phyloP scores from a whole-genome alignment of 176 grass and related monocot species.

The Cenchrus purpureus region DNA sequence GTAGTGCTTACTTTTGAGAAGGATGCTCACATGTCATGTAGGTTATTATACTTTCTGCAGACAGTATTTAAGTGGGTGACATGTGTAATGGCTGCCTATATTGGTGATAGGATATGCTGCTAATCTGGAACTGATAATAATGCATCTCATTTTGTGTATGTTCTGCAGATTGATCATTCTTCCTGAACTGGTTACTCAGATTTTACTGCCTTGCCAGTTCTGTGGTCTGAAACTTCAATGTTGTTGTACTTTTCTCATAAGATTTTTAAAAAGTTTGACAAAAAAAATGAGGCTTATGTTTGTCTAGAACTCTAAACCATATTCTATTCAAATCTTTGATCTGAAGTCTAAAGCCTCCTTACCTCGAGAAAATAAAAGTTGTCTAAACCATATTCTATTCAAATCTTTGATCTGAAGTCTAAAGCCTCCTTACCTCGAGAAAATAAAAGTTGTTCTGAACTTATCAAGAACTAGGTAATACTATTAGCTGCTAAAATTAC shows the following conservation, averaged over 20 bases:
- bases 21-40: constrained; percentile 38
- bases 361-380: background rate
- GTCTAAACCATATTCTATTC: constrained; percentile 10
- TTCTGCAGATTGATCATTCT: constrained; percentile 1
- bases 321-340: constrained; percentile 13
- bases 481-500: background rate
- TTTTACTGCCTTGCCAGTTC: constrained; percentile 19
- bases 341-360: constrained; percentile 1
- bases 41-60: constrained; percentile 12
- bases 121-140: constrained; percentile 28
- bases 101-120: constrained; percentile 36
- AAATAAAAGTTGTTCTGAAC: constrained; percentile 10
- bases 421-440: background rate
- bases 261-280: background rate
- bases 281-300: background rate
- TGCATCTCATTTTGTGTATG: constrained; percentile 15
- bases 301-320: background rate
- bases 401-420: constrained; percentile 1
- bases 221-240: constrained; percentile 2
- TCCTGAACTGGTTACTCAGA: background rate
- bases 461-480: constrained; percentile 37
- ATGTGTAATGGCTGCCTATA: constrained; percentile 10
- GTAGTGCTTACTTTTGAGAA: constrained; percentile 23
- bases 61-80: constrained; percentile 4
- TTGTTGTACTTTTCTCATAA: background rate